Base-by-base conservation (phyloP, 352 stramenopile species). In the Blastocystis sp. region DNA sequence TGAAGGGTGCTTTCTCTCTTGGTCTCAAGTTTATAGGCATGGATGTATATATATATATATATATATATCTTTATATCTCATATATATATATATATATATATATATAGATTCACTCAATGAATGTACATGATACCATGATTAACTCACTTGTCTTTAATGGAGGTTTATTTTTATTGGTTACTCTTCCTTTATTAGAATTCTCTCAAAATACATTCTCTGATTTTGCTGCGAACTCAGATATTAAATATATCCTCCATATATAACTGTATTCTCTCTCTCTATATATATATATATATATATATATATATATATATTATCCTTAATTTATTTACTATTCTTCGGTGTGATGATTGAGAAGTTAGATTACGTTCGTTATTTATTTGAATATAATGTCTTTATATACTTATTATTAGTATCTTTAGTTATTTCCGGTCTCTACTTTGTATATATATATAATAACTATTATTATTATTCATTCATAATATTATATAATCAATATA, bases 131-230 rank as follows among this genome's bases (percentile, higher is more conserved):
- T 41, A 62, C 52, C 4, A 37, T 62, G 7, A 62, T 62, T 41
- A 62, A 37, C 4, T 62, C 52, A 18, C 52, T 62, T n/a, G 52
- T 62, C 13, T 62, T 62, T 34, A 62, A 62, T 25, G 52, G 52
- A 62, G 52, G 52, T 37, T 41, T 62, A 18, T 41, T 62, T 3
- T 34, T 62, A 27, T 39, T 62, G 33, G 31, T 30, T 32, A 41
- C 52, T 13, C 34, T 62, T 28, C 52, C 52, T 11, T 21, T 62
- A 2, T 41, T 62, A 2, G 39, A 62, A 28, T 62, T 62, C 37
- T 62, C 39, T 41, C 37, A 37, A 7, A 62, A 62, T 27, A 41
- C 52, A 13, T 62, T 62, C 25, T 37, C 39, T 18, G 52, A 62
- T 18, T 62, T 54, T 19, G 52, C 52, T 13, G 52, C 52, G 25